Evolutionary conservation across 2,329 filamentous ascomycete species (phyloP).

Genomic region (Ascocoryne sarcoides): DNA sequence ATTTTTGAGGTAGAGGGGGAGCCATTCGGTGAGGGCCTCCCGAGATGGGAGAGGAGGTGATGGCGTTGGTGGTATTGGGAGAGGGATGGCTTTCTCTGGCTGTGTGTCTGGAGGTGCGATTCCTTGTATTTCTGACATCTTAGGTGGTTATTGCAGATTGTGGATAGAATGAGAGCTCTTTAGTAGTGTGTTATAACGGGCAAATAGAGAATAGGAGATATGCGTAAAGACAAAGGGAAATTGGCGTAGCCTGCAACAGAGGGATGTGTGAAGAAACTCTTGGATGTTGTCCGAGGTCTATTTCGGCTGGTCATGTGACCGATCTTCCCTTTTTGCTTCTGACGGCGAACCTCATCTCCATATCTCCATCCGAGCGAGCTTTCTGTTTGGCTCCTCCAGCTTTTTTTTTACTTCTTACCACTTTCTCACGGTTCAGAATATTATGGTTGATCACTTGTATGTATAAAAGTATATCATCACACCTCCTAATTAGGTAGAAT

Average conservation of each 20-base stretch:
- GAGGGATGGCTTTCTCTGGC: slow-evolving; percentile 13
- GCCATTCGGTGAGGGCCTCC: slow-evolving; percentile 21
- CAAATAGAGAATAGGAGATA: slow-evolving; percentile 1
- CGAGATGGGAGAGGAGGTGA: slow-evolving; percentile 14
- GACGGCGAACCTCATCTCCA: too few relatives aligned
- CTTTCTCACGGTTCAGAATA: too few relatives aligned
- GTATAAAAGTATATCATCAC: too few relatives aligned
- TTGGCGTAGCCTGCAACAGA: background rate
- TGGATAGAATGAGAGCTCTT: background rate
- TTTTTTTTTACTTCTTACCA: too few relatives aligned
- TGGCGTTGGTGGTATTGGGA: slow-evolving; percentile 8
- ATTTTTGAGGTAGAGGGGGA: slow-evolving; percentile 26
- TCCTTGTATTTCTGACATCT: slow-evolving; percentile 22
- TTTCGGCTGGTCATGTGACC: background rate
- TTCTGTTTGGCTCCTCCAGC: too few relatives aligned
- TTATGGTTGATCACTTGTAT: too few relatives aligned
- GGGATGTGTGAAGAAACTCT: too few relatives aligned
- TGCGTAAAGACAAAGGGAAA: background rate
- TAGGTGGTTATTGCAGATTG: background rate
- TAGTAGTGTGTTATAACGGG: background rate
- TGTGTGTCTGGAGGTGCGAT: slow-evolving; percentile 16
- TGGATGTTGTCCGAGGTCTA: slow-evolving; percentile 1
- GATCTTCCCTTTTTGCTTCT: background rate
- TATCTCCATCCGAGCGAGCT: too few relatives aligned
- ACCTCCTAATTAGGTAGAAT: too few relatives aligned